phyloP scores from a whole-genome alignment of 768 basidiomycete species.

The Mycena galopus region DNA sequence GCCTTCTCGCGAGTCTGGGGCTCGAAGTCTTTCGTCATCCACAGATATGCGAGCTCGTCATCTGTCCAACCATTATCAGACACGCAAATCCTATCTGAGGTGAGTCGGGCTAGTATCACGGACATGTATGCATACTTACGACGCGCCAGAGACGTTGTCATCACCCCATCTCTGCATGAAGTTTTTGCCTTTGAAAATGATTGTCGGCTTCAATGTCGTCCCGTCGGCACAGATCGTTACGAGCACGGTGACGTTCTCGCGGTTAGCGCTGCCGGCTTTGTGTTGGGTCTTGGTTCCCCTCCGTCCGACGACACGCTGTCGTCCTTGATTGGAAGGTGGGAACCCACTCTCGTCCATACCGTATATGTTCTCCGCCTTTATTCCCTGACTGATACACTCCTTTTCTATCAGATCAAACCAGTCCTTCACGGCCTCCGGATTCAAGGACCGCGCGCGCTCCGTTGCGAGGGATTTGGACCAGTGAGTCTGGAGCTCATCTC shows the following conservation, averaged over 20 bases:
- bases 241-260: neutral
- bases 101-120: neutral
- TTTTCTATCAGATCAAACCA: constrained; percentile 52
- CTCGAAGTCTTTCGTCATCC: constrained; percentile 40
- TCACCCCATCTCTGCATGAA: constrained; percentile 23
- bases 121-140: constrained; percentile 25
- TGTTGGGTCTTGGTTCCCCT: constrained; percentile 37
- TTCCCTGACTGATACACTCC: constrained; percentile 35
- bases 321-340: constrained; percentile 41
- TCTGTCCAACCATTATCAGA: constrained; percentile 43
- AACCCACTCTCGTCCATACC: constrained; percentile 56
- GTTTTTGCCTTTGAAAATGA: constrained; percentile 36
- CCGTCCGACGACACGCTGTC: constrained; percentile 46
- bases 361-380: constrained; percentile 44
- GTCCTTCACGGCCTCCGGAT: constrained; percentile 42
- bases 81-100: constrained; percentile 30
- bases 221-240: constrained; percentile 38
- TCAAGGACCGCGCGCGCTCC: constrained; percentile 45
- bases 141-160: constrained; percentile 32
- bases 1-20: constrained; percentile 27
- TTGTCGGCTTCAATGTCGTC: constrained; percentile 14
- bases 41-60: constrained; percentile 29
- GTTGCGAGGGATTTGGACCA: constrained; percentile 50
- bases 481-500: constrained; percentile 45
- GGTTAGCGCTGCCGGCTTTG: neutral